These are phyloP conservation scores for Hordeum pubiflorum DNA, from an alignment of 202 grass and related monocot genomes.

Conservation along the genomic window DNA sequence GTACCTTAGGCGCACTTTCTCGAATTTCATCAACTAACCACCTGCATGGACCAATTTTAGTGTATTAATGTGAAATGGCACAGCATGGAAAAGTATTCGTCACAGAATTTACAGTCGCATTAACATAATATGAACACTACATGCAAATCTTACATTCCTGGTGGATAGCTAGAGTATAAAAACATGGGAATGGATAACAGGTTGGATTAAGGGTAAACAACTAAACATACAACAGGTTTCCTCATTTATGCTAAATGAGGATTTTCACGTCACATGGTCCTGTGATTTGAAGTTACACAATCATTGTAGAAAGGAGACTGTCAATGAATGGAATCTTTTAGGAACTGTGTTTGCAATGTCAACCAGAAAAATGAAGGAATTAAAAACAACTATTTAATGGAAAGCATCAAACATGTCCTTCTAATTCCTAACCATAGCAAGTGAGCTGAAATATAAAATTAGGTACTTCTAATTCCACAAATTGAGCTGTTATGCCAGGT, in stretches of 20 bases:
- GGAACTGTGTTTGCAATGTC: not conserved
- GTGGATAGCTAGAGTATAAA: not conserved
- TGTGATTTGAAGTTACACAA: conserved; percentile 3
- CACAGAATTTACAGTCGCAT: not conserved
- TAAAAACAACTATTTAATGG: not conserved
- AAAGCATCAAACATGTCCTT: not conserved
- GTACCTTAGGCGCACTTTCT: conserved; percentile 87
- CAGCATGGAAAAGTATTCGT: not conserved
- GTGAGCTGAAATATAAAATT: not conserved
- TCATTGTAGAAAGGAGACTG: not conserved
- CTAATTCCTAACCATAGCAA: not conserved
- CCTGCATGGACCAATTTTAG: conserved; percentile 38
- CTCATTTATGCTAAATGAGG: not conserved
- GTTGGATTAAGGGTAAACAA: not conserved
- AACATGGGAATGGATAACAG: not conserved
- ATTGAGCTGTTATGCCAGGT: not conserved
- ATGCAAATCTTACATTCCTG: not conserved
- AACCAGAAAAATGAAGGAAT: not conserved
- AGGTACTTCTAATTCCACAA: not conserved
- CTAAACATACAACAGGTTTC: not conserved
- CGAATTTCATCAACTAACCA: conserved; percentile 97
- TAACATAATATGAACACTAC: not conserved
- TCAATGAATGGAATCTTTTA: not conserved
- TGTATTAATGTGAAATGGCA: conserved; percentile 14
- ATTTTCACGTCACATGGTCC: not conserved